phyloP scores from a whole-genome alignment of 345 rosid species.

The Litchi chinensis region DNA sequence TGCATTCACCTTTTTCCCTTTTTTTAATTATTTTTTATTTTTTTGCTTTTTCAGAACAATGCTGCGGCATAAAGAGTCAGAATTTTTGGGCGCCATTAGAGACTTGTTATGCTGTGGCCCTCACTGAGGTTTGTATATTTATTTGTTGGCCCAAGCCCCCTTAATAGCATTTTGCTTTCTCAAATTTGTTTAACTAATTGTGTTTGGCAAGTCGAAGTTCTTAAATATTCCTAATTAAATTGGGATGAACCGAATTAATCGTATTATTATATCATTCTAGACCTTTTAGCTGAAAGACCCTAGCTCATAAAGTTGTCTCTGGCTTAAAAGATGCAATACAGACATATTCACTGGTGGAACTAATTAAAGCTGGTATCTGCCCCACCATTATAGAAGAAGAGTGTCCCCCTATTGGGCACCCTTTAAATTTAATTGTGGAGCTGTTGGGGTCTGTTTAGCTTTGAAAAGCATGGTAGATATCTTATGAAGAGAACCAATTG shows the following conservation, averaged over 20 bases:
- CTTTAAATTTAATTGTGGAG: not conserved
- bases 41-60: constrained; percentile 29
- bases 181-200: constrained; percentile 12
- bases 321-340: not conserved
- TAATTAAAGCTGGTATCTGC: constrained; percentile 4
- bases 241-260: constrained; percentile 12
- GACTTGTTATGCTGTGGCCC: constrained; percentile 15
- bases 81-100: constrained; percentile 18
- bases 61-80: constrained; percentile 23
- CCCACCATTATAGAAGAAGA: constrained; percentile 9
- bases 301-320: not conserved
- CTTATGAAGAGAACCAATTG: not conserved
- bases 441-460: not conserved
- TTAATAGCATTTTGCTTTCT: not conserved
- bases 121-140: constrained; percentile 28
- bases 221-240: constrained; percentile 17
- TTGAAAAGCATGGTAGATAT: constrained; percentile 6
- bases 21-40: not conserved
- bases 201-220: constrained; percentile 14
- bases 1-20: constrained; percentile 9
- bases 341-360: constrained; percentile 9
- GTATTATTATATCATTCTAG: not conserved
- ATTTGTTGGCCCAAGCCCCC: constrained; percentile 14
- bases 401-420: not conserved
- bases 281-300: not conserved